Base-by-base conservation (phyloP, 805 yeast genomes). In the Yarrowia sp. region DNA sequence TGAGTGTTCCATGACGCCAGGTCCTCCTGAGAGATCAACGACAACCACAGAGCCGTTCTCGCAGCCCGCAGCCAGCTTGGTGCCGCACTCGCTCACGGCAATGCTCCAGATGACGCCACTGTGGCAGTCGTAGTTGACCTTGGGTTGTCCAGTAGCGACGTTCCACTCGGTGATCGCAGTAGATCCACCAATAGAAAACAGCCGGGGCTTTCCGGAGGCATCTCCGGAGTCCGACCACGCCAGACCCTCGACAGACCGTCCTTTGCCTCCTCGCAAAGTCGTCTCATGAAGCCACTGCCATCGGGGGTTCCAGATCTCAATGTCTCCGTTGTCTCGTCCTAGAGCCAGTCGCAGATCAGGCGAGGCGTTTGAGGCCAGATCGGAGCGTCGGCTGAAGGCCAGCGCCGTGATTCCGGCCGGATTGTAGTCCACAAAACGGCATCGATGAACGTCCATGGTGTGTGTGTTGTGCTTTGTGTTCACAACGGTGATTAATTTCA, bases 81-180 rank as follows among this genome's bases (percentile, higher is more conserved):
- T 79, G 56, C 88, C 90, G 24, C 83, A 79, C 30, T 83, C 82
- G 70, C 87, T 87, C 24, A 87, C 85, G 5, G 89, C 87, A 56
- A 93, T 78, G 9, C 96, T 90, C 99, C 99, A 95, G 67, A 92
- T 89, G 17, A 92, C 87, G 42, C 98, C 98, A 2, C 97, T 90
- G 75, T 92, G 91, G 79, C 97, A 91, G 75, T 93, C 97, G 74
- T 87, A 87, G 76, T 92, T 90, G 60, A 81, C 83, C 63, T 85
- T 74, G 5, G 97, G 96, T 67, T 84, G 78, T 3, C 96, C 92
- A 0, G 90, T 87, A 2, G 79, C 72, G 65, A 93, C 79, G 76
- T 93, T 89, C 98, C 99, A 95, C 76, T 95, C 99, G 3, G 97
- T 92, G 58, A 95, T 81, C 56, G 84, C 84, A 5, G 97, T 90